phyloP scores from a whole-genome alignment of 2,329 filamentous ascomycete species.

The Endoconidiophora laricicola region DNA sequence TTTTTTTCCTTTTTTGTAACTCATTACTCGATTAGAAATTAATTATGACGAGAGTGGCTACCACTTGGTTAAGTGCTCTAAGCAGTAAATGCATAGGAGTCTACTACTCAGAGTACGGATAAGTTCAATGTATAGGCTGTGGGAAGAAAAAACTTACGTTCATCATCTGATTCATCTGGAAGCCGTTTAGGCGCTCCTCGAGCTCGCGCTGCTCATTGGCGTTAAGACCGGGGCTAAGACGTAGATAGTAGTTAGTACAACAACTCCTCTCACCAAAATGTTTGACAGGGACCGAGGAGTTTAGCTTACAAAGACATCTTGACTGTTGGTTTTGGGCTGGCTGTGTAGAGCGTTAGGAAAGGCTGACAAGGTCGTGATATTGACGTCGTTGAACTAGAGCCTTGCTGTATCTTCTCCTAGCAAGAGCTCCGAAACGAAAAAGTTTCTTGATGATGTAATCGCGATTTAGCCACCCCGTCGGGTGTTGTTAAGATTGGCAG shows the following conservation, averaged over 20 bases:
- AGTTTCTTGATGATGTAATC: conserved; percentile 11
- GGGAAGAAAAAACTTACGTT: conserved; percentile 43
- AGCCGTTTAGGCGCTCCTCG: conserved; percentile 85
- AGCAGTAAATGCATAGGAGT: background rate
- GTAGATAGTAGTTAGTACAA: background rate
- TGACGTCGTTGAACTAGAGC: background rate
- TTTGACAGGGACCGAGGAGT: background rate
- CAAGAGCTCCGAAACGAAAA: background rate
- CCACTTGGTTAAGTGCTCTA: too few relatives aligned
- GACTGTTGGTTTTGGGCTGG: background rate
- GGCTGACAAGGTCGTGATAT: background rate
- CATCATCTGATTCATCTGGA: conserved; percentile 99
- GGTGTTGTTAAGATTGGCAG: background rate
- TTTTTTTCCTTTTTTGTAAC: too few relatives aligned
- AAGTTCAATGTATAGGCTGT: too few relatives aligned
- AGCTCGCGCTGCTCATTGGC: conserved; percentile 75
- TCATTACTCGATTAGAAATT: too few relatives aligned
- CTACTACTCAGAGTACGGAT: too few relatives aligned
- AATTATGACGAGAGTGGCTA: too few relatives aligned
- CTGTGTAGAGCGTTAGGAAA: background rate
- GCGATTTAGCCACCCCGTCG: background rate
- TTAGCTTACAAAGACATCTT: conserved; percentile 13
- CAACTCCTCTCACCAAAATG: background rate
- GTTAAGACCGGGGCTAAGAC: conserved; percentile 14
- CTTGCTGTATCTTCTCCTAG: background rate